A percentile compares a stretch with the other conserved stretches of the same genome.
Evolutionary conservation across 805 yeast genomes (phyloP).

Genomic region (Yamadazyma phyllophila): DNA sequence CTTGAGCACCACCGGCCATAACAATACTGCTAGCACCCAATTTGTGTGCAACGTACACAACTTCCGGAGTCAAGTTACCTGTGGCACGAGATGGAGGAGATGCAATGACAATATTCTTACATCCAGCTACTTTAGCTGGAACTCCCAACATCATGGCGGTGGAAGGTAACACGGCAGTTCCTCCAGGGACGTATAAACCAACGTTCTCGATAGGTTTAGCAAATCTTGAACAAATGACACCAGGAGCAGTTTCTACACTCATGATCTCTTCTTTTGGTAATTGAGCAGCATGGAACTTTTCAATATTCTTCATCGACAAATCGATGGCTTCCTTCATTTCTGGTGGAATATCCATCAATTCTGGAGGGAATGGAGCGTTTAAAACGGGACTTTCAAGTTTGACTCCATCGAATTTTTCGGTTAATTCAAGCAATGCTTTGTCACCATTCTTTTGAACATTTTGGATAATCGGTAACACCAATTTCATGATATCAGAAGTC

Average conservation of each 20-base stretch:
- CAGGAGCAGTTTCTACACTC: constrained; percentile 89
- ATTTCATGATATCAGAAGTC: constrained; percentile 86
- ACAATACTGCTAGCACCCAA: constrained; percentile 89
- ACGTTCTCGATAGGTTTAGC: constrained; percentile 93
- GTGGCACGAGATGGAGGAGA: constrained; percentile 90
- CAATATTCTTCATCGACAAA: constrained; percentile 82
- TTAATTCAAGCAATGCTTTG: constrained; percentile 79
- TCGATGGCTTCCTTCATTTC: constrained; percentile 85
- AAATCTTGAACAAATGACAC: constrained; percentile 91
- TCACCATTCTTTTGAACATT: constrained; percentile 79
- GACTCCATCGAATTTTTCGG: constrained; percentile 90
- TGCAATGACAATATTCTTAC: constrained; percentile 87
- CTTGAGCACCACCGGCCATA: constrained; percentile 99
- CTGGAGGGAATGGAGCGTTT: constrained; percentile 82
- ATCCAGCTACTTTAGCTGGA: constrained; percentile 97
- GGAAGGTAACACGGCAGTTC: constrained; percentile 96
- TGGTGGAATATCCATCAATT: constrained; percentile 67
- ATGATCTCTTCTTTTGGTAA: constrained; percentile 65
- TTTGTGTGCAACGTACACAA: constrained; percentile 94
- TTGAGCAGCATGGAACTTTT: constrained; percentile 93
- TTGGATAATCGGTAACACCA: constrained; percentile 86
- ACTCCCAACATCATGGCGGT: constrained; percentile 98
- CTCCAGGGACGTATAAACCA: constrained; percentile 97
- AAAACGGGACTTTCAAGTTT: constrained; percentile 67
- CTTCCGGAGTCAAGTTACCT: constrained; percentile 94